Conservation (phyloP, 2,329 filamentous ascomycete genomes). For the Ceratocystis destructans region DNA sequence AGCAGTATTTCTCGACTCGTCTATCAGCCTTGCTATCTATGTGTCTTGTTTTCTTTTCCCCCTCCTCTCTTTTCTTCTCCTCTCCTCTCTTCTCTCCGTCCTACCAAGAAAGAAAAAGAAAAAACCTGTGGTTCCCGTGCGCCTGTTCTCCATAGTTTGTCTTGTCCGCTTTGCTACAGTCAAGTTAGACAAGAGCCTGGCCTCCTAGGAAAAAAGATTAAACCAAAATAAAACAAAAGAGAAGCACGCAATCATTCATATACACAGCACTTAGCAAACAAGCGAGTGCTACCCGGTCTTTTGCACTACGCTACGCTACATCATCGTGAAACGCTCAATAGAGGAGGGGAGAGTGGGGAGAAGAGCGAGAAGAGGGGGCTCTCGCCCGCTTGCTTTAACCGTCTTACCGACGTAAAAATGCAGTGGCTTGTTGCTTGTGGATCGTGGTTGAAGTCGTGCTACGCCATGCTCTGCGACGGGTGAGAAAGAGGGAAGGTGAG, state of each 20-base stretch:
- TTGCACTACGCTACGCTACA: not conserved
- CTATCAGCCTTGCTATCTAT: not conserved
- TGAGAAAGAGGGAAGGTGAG: not conserved
- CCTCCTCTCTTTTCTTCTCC: not conserved
- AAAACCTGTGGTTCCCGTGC: no score
- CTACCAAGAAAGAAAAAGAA: no score
- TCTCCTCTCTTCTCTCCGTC: not conserved
- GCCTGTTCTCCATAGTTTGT: not conserved
- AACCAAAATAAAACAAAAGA: not conserved
- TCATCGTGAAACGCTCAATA: not conserved
- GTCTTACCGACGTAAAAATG: slow-evolving; percentile 1
- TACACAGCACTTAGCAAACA: not conserved
- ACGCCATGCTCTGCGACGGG: not conserved
- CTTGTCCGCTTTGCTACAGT: not conserved
- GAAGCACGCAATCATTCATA: not conserved
- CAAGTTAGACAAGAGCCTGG: not conserved
- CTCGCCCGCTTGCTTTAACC: slow-evolving; percentile 4
- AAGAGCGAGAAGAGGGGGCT: not conserved
- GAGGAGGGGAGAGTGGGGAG: not conserved
- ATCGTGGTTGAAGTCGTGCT: not conserved
- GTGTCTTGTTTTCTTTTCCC: not conserved
- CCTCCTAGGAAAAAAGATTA: no score
- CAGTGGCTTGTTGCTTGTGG: not conserved
- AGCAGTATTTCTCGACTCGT: not conserved
- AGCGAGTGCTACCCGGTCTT: not conserved